phyloP scores from a whole-genome alignment of 768 basidiomycete species.

The Dioszegia hungarica region DNA sequence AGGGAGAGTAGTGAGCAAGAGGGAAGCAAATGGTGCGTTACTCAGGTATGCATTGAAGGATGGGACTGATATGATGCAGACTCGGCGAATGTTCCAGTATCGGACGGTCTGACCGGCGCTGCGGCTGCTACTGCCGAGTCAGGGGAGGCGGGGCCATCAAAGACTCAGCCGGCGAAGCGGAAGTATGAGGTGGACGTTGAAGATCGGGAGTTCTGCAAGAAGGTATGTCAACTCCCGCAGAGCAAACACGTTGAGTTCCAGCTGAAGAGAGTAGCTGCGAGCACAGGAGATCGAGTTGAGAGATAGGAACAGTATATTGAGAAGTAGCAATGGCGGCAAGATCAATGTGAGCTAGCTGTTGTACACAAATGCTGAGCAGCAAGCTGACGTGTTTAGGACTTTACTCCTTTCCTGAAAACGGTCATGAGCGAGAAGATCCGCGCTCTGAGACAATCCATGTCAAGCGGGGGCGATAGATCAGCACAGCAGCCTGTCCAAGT shows the following conservation, averaged over 20 bases:
- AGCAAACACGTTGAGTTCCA: background rate
- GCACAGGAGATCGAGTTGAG: slow-evolving; percentile 46
- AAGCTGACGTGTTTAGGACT: slow-evolving; percentile 60
- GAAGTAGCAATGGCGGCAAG: slow-evolving; percentile 61
- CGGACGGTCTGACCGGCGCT: background rate
- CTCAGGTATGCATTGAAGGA: background rate
- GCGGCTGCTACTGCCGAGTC: slow-evolving; percentile 13
- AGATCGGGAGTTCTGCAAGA: slow-evolving; percentile 81
- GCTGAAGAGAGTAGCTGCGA: slow-evolving; percentile 63
- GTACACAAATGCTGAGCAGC: background rate
- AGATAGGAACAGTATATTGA: slow-evolving; percentile 75
- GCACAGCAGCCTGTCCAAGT: slow-evolving; percentile 11
- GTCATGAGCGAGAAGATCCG: slow-evolving; percentile 73
- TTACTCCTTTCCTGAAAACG: slow-evolving; percentile 59
- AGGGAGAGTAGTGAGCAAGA: slow-evolving; percentile 55
- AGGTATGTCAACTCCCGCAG: slow-evolving; percentile 53
- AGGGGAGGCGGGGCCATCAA: slow-evolving; percentile 42
- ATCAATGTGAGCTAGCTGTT: slow-evolving; percentile 60
- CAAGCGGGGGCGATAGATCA: slow-evolving; percentile 8
- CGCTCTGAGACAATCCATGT: slow-evolving; percentile 55
- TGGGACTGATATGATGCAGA: slow-evolving; percentile 1
- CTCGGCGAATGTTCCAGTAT: slow-evolving; percentile 32
- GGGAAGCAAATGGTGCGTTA: slow-evolving; percentile 41
- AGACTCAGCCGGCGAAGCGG: slow-evolving; percentile 59
- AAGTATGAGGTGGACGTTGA: slow-evolving; percentile 71